These are phyloP conservation scores for Termitomyces sp. DNA, from an alignment of 768 basidiomycete species.

Conservation along the genomic window DNA sequence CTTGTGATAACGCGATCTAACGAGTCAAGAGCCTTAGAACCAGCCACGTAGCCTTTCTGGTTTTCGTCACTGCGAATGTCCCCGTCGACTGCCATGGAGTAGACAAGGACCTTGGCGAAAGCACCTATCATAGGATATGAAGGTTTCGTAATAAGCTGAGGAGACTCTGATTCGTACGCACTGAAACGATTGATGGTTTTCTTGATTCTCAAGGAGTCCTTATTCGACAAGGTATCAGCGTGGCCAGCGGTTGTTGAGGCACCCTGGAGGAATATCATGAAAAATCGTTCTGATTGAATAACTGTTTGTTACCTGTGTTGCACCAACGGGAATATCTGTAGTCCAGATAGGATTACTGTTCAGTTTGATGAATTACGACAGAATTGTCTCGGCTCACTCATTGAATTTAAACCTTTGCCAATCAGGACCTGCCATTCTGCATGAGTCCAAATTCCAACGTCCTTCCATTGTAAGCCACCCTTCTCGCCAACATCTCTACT, in stretches of 20 bases:
- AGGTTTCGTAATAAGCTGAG: not conserved
- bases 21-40: constrained; percentile 85
- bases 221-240: constrained; percentile 62
- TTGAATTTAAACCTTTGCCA: constrained; percentile 76
- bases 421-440: constrained; percentile 81
- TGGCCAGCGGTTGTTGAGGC: constrained; percentile 63
- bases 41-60: constrained; percentile 62
- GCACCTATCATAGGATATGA: constrained; percentile 43
- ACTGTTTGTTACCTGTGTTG: constrained; percentile 45
- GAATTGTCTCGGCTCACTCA: constrained; percentile 47
- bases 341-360: not conserved
- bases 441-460: constrained; percentile 87
- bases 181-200: constrained; percentile 63
- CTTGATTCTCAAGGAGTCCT: constrained; percentile 59
- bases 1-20: constrained; percentile 86
- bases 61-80: constrained; percentile 43
- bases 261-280: constrained; percentile 36
- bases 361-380: not conserved
- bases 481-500: constrained; percentile 49
- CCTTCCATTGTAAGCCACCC: constrained; percentile 64
- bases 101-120: constrained; percentile 82
- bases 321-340: constrained; percentile 70
- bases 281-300: not conserved
- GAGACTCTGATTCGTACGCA: constrained; percentile 25
- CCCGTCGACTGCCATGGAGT: constrained; percentile 86